A percentile compares a stretch with the other conserved stretches of the same genome.
These are phyloP conservation scores for Ceratocystis colombiana DNA, from an alignment of 2,329 filamentous ascomycete genomes.

Conservation along the genomic window DNA sequence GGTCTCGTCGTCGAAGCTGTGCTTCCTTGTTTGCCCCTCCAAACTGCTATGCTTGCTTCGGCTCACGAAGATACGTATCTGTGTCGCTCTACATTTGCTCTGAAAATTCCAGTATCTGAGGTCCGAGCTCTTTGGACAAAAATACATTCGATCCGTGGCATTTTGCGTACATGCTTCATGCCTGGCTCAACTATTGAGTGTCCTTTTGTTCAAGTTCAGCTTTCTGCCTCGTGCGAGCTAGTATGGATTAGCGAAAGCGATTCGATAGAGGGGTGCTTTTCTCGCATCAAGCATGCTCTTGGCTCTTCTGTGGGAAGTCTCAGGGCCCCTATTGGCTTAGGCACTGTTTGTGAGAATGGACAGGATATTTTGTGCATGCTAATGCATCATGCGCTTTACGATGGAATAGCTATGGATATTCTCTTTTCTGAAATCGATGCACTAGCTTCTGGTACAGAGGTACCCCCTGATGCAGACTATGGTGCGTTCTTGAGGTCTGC, in stretches of 20 bases:
- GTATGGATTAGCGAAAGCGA: conserved; percentile 32
- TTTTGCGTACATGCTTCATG: conserved; percentile 67
- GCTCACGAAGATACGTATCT: conserved; percentile 49
- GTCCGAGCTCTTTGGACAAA: conserved; percentile 52
- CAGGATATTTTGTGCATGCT: conserved; percentile 39
- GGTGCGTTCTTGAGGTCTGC: conserved; percentile 54
- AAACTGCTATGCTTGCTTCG: conserved; percentile 52
- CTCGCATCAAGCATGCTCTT: conserved; percentile 36
- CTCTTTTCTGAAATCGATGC: conserved; percentile 62
- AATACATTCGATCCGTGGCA: conserved; percentile 58
- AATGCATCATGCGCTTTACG: conserved; percentile 76
- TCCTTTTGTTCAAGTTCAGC: conserved; percentile 63
- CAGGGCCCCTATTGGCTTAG: conserved; percentile 39
- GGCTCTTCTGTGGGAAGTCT: conserved; percentile 37
- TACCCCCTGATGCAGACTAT: conserved; percentile 48
- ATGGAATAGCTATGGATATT: conserved; percentile 63
- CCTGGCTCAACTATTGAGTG: conserved; percentile 49
- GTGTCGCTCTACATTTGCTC: conserved; percentile 58
- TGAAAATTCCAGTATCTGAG: conserved; percentile 41
- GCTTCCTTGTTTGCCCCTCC: conserved; percentile 62
- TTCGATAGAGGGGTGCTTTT: conserved; percentile 34
- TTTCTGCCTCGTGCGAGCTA: conserved; percentile 41
- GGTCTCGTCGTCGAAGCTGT: conserved; percentile 41
- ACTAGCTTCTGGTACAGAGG: conserved; percentile 38
- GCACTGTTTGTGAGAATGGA: conserved; percentile 33